Percentiles rank a stretch among this genome's conserved stretches.
Conservation (phyloP, 1,284 basidiomycete genomes). For the Boletus sp. region DNA sequence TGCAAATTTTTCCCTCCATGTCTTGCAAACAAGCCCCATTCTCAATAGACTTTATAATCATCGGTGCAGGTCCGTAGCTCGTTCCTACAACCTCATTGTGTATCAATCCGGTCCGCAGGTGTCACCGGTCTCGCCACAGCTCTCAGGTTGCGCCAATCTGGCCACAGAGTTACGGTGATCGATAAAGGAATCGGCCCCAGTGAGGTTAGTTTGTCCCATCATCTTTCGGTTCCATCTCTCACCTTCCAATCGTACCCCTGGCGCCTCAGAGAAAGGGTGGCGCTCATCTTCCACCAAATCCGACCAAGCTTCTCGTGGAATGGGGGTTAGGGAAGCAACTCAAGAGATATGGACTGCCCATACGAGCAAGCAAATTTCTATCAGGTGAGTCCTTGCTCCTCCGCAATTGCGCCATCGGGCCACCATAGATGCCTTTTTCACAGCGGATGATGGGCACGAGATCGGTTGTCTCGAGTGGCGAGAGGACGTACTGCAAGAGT, state of each 20-base stretch:
- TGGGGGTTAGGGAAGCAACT: conserved; percentile 49
- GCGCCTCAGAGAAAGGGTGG: conserved; percentile 35
- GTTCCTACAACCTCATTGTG: neutral
- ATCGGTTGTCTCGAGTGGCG: conserved; percentile 49
- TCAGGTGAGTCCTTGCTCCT: conserved; percentile 19
- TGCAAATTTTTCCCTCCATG: conserved; percentile 13
- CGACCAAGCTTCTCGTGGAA: conserved; percentile 46
- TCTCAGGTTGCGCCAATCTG: conserved; percentile 43
- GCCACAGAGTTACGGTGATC: conserved; percentile 49
- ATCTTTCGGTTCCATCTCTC: neutral
- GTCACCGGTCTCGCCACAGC: conserved; percentile 49
- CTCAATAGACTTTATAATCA: conserved; percentile 42
- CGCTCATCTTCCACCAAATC: conserved; percentile 50
- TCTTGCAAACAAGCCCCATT: conserved; percentile 28
- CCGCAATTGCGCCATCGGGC: neutral
- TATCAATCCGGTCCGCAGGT: conserved; percentile 27
- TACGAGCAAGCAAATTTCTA: conserved; percentile 27
- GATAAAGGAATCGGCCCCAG: conserved; percentile 36
- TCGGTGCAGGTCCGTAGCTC: conserved; percentile 42
- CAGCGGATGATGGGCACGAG: conserved; percentile 44
- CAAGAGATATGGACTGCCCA: conserved; percentile 30
- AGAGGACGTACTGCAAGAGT: conserved; percentile 50
- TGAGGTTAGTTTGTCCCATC: conserved; percentile 16
- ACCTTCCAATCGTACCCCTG: neutral
- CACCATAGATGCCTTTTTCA: neutral